These are phyloP conservation scores for Verticillium isaacii DNA, from an alignment of 2,329 filamentous ascomycete species.

Conservation along the genomic window DNA sequence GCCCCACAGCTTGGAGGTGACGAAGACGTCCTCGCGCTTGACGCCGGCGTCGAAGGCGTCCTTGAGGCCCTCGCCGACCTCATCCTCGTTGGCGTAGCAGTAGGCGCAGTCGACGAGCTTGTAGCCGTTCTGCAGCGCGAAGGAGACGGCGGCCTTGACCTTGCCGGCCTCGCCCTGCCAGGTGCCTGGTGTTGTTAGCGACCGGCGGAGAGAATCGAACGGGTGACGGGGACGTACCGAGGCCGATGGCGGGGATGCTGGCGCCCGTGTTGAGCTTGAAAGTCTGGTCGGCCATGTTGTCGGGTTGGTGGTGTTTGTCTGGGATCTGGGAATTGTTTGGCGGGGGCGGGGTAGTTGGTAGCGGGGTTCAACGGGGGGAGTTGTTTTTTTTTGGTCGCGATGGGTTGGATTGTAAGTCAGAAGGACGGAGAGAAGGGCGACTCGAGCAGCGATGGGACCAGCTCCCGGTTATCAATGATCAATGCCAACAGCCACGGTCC, in stretches of 20 bases:
- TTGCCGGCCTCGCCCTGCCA: constrained; percentile 59
- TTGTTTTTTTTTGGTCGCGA: background rate
- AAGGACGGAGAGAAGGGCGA: background rate
- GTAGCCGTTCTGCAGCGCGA: constrained; percentile 54
- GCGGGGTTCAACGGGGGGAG: background rate
- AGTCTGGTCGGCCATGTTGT: constrained; percentile 47
- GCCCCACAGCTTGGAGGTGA: constrained; percentile 82
- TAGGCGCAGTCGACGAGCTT: constrained; percentile 66
- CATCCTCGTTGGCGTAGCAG: constrained; percentile 77
- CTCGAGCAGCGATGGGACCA: background rate
- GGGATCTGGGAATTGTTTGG: background rate
- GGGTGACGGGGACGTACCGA: constrained; percentile 38
- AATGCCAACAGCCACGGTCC: background rate
- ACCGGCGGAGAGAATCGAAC: background rate
- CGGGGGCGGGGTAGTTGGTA: constrained; percentile 8
- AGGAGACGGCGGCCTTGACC: constrained; percentile 52
- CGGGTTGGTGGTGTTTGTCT: constrained; percentile 3
- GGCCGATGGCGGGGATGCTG: constrained; percentile 58
- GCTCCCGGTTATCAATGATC: background rate
- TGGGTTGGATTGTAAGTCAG: background rate
- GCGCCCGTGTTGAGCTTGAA: constrained; percentile 63
- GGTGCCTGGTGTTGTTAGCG: constrained; percentile 26
- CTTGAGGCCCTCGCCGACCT: constrained; percentile 74
- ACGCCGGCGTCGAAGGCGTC: constrained; percentile 66
- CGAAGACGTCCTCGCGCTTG: constrained; percentile 75